Conservation (phyloP, 352 stramenopile species). For the Phytophthora pinifolia region DNA sequence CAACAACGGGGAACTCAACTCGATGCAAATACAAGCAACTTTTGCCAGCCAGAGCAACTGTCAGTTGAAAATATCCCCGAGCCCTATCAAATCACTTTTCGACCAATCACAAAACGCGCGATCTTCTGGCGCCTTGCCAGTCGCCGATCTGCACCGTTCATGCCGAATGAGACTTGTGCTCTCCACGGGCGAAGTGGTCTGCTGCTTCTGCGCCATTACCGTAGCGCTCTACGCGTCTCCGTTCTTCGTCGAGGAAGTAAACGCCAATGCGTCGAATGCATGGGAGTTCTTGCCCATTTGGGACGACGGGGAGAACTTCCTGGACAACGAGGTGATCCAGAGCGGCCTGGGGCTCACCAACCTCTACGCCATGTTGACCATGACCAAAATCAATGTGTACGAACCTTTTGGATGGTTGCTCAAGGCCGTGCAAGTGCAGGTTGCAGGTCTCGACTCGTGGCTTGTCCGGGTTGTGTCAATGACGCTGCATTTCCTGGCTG, state of each 20-base stretch:
- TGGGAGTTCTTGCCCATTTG: constrained; percentile 59
- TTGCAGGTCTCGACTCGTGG: constrained; percentile 39
- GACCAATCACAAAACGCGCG: constrained; percentile 14
- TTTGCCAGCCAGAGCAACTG: not conserved
- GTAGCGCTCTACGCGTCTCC: constrained; percentile 19
- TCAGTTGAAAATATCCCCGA: constrained; percentile 10
- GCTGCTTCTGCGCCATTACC: constrained; percentile 9
- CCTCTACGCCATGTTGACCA: constrained; percentile 48
- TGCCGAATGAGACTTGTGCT: constrained; percentile 28
- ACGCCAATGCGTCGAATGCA: constrained; percentile 1
- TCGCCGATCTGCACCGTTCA: constrained; percentile 1
- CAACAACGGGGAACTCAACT: too few species aligned
- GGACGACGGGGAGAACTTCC: constrained; percentile 65
- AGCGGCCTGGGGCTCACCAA: constrained; percentile 29
- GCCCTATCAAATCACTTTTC: constrained; percentile 20
- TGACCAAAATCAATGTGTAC: constrained; percentile 66
- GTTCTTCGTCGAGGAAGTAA: constrained; percentile 14
- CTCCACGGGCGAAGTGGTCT: constrained; percentile 17
- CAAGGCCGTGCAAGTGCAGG: constrained; percentile 47
- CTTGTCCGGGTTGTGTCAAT: constrained; percentile 43
- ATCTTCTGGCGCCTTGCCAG: constrained; percentile 15
- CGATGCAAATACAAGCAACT: not conserved
- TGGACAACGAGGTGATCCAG: constrained; percentile 52
- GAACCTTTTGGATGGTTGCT: constrained; percentile 67
- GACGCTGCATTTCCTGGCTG: constrained; percentile 39